phyloP scores from a whole-genome alignment of 2,329 filamentous ascomycete species.

The Chlorencoelia australis region DNA sequence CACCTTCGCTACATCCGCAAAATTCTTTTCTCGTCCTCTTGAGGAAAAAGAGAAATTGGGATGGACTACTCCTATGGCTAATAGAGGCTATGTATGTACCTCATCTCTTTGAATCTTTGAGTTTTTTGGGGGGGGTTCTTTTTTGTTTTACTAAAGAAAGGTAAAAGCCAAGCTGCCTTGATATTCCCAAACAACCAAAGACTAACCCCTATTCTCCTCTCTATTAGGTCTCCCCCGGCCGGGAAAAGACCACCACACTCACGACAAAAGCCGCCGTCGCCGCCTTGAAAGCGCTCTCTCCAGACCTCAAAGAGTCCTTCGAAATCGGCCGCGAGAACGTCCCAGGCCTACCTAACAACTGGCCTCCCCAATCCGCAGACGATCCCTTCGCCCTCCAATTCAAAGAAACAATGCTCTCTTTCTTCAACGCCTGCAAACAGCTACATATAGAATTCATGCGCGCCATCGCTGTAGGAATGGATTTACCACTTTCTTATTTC shows the following conservation, averaged over 20 bases:
- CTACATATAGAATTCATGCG: conserved; percentile 74
- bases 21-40: conserved; percentile 54
- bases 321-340: conserved; percentile 55
- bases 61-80: conserved; percentile 64
- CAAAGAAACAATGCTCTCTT: conserved; percentile 61
- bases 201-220: too few species aligned
- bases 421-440: conserved; percentile 63
- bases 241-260: conserved; percentile 20
- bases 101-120: too few species aligned
- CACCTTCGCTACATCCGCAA: conserved; percentile 57
- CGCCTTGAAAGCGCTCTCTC: conserved; percentile 43
- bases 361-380: conserved; percentile 46
- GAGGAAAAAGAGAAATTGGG: conserved; percentile 53
- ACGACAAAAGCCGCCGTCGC: conserved; percentile 26
- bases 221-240: conserved; percentile 32
- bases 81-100: conserved; percentile 68
- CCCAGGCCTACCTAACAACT: conserved; percentile 60
- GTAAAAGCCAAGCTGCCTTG: too few species aligned
- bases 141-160: too few species aligned
- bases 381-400: conserved; percentile 48
- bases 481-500: conserved; percentile 61
- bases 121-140: too few species aligned
- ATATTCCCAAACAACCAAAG: too few species aligned
- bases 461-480: conserved; percentile 75
- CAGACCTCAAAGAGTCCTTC: conserved; percentile 55